Base-by-base conservation (phyloP, 192 early-diverging fungal genomes). In the Paraglomus brasilianum region DNA sequence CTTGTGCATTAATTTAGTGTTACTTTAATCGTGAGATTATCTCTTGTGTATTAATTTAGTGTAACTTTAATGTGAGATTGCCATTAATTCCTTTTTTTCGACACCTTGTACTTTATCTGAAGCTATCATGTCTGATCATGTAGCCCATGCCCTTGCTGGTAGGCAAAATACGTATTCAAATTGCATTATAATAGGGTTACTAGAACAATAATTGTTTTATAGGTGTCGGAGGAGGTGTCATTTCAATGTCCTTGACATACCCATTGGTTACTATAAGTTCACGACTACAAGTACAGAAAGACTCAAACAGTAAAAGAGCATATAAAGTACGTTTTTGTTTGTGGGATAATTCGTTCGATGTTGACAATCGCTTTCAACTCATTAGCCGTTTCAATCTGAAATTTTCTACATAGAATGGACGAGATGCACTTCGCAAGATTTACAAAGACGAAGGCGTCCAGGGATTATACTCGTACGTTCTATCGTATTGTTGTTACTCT, bases 171-270 rank as follows among this genome's bases (percentile, higher is more conserved):
- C 10, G 15, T 22, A 8, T n/a, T 21, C 21, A 6, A 15, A 48
- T 19, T 5, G 5, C 42, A 47, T 15, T 46, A 13, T 47, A 9
- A 61, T 5, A 24, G 56, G 47, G 38, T 19, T 11, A 40, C 51
- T 2, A 47, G 53, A 53, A n/a, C n/a, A 53, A 30, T 41, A 11
- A 14, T 30, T 30, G 30, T 30, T 66, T 36, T 39, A 66, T 64
- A 89, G 86, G 90, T 74, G 92, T 92, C 67, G 92, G 89, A 66
- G 92, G 92, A 70, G 92, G 91, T 73, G 92, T 94, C 74, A 85
- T 91, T 80, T 87, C 90, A 62, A 97, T 97, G 95, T 87, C 87
- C 14, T 82, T 95, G 73, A 97, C 97, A 10, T 99, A 97, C 80
- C 95, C 95, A 69, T 78, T 89, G 72, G 88, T 87, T 56, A 89